Conservation (phyloP, 768 basidiomycete species). For the Termitomyces sp. region DNA sequence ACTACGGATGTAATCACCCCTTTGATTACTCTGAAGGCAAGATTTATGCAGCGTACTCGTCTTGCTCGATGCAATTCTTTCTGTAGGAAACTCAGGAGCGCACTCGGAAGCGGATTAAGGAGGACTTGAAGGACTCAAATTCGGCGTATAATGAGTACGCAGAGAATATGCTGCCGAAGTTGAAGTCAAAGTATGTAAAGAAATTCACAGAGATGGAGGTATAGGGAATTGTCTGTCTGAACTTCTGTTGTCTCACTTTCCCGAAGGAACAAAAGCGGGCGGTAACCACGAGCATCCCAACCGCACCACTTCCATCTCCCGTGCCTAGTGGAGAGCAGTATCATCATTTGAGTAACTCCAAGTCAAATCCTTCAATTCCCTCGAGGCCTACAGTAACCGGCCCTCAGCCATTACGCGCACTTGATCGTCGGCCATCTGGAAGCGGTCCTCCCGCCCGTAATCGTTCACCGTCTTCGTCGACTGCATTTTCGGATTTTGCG, state of each 20-base stretch:
- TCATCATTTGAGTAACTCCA: conserved; percentile 31
- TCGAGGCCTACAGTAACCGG: conserved; percentile 55
- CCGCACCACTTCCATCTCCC: conserved; percentile 26
- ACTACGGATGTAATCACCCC: conserved; percentile 69
- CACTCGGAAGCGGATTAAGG: conserved; percentile 87
- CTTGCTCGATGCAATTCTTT: neutral
- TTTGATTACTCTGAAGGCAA: conserved; percentile 62
- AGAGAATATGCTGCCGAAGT: conserved; percentile 71
- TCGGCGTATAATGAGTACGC: conserved; percentile 76
- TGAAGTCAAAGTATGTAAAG: conserved; percentile 75
- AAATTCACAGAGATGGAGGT: conserved; percentile 90
- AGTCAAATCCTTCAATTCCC: conserved; percentile 40
- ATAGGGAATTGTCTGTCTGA: conserved; percentile 11
- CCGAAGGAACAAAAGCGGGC: conserved; percentile 62
- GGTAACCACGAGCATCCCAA: conserved; percentile 29
- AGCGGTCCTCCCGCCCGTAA: conserved; percentile 49
- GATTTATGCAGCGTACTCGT: conserved; percentile 4
- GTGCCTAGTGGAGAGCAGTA: conserved; percentile 29
- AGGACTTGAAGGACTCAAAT: conserved; percentile 81
- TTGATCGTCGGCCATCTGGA: conserved; percentile 70
- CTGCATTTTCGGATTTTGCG: conserved; percentile 82
- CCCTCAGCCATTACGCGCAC: conserved; percentile 70
- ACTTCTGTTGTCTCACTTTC: neutral
- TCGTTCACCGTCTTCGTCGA: conserved; percentile 78
- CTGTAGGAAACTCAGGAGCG: conserved; percentile 83